Evolutionary conservation across 2,329 filamentous ascomycete genomes (phyloP).

Genomic region (Fusarium humuli): DNA sequence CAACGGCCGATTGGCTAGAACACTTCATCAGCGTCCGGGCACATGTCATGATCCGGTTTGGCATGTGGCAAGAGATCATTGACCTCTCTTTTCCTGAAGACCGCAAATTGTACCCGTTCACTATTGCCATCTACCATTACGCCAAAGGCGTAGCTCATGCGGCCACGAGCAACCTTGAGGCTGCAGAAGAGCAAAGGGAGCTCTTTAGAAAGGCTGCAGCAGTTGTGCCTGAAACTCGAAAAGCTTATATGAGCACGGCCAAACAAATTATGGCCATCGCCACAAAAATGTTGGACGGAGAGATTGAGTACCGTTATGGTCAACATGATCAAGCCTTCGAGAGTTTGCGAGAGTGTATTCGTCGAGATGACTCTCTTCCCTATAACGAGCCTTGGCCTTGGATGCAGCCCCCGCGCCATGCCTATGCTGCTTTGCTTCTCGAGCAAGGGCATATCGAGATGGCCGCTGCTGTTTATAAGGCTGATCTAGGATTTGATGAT

Average conservation of each 20-base stretch:
- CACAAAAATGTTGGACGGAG: background rate
- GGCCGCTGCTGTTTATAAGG: background rate
- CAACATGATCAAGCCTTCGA: background rate
- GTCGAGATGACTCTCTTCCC: background rate
- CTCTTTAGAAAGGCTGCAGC: background rate
- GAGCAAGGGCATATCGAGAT: background rate
- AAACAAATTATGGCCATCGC: background rate
- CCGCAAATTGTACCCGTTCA: slow-evolving; percentile 71
- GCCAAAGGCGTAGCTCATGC: slow-evolving; percentile 76
- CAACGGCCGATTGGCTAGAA: slow-evolving; percentile 84
- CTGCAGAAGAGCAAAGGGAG: background rate
- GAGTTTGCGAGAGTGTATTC: background rate
- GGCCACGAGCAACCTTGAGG: slow-evolving; percentile 52
- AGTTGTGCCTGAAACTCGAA: background rate
- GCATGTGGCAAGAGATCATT: slow-evolving; percentile 76
- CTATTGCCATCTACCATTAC: slow-evolving; percentile 75
- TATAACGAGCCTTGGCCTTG: background rate
- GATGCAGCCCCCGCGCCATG: background rate
- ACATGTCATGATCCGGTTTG: slow-evolving; percentile 79
- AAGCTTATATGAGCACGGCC: background rate
- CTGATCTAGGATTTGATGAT: background rate
- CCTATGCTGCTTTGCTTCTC: background rate
- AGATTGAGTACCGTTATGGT: background rate
- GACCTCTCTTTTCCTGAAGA: slow-evolving; percentile 68
- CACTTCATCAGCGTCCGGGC: slow-evolving; percentile 74